Percentiles rank a stretch among this genome's conserved stretches.
Conservation (phyloP, 1,139 yeast species). For the Taphrina wiesneri region DNA sequence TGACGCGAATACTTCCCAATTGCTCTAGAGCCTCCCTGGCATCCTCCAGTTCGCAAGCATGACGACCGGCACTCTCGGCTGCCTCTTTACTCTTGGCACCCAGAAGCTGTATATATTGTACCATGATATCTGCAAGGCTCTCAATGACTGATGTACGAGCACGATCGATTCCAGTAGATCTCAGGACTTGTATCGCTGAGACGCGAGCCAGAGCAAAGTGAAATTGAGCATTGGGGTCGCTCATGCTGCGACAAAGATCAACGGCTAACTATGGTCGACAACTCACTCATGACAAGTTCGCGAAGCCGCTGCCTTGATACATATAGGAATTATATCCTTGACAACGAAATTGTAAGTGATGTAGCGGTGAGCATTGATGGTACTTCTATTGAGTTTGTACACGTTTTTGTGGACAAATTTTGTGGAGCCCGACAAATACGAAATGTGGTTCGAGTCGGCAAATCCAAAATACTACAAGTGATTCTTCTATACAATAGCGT, state of each 20-base stretch:
- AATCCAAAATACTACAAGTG: neutral
- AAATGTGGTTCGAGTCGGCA: neutral
- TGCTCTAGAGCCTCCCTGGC: conserved; percentile 65
- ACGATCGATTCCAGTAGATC: conserved; percentile 72
- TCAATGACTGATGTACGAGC: conserved; percentile 65
- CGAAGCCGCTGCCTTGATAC: too few species aligned
- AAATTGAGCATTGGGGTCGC: conserved; percentile 25
- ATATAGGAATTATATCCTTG: too few species aligned
- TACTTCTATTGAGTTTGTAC: too few species aligned
- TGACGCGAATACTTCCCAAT: conserved; percentile 47
- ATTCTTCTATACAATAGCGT: neutral
- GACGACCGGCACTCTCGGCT: conserved; percentile 48
- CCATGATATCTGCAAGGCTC: conserved; percentile 61
- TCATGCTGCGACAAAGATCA: neutral
- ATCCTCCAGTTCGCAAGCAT: conserved; percentile 50
- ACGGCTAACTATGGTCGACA: neutral
- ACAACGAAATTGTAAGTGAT: neutral
- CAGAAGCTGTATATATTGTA: conserved; percentile 57
- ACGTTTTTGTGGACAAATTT: neutral
- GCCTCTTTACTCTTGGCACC: conserved; percentile 47
- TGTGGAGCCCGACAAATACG: neutral
- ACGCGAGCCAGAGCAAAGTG: conserved; percentile 36
- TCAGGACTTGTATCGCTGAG: conserved; percentile 53
- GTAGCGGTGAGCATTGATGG: neutral
- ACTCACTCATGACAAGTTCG: too few species aligned